Base-by-base conservation (phyloP, 768 basidiomycete genomes). In the Punctularia strigosozonata region DNA sequence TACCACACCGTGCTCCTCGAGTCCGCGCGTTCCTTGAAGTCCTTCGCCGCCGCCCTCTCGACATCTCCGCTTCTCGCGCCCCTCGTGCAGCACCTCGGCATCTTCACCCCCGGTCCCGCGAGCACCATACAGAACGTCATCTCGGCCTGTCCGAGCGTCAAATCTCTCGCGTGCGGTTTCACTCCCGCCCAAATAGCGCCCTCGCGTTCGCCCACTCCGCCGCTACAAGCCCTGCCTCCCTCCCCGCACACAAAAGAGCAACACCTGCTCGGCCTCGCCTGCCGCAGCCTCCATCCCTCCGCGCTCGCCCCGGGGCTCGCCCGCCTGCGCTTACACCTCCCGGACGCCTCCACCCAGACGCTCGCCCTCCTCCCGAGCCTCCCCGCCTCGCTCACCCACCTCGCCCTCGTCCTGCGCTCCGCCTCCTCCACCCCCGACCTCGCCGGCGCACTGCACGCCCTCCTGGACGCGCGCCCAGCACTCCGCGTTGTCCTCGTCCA, bases 1-100 rank as follows among this genome's bases (percentile, higher is more conserved):
- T 63, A 62, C 48, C 50, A 57, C 38, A 63, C 62, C 39, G 61
- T 64, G 40, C 47, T 55, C 26, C 59, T 64, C 24, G 43, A 51
- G 23, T 50, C 59, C 39, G 40, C 59, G 4, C 55, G 50, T 30
- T 39, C 51, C 17, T 48, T 63, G 28, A 46, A 47, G 14, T 40
- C 55, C 4, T 63, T 63, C 47, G 39, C 51, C 21, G 37, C 48
- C 25, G 46, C 59, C 8, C 48, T 57, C 38, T 25, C 52, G 7
- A 36, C 39, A 40, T 57, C 57, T 40, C 52, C 55, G 10, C 54
- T 57, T 40, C 45, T 51, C 14, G 26, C 36, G 31, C 37, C 40
- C 8, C 47, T 42, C 30, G 59, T 63, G 23, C 50, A 54, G 39
- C 52, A 59, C 46, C 52, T 62, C 37, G 57, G 57, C 48, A 55